Base-by-base conservation (phyloP, 1,284 basidiomycete genomes). In the Papiliotrema flavescens region DNA sequence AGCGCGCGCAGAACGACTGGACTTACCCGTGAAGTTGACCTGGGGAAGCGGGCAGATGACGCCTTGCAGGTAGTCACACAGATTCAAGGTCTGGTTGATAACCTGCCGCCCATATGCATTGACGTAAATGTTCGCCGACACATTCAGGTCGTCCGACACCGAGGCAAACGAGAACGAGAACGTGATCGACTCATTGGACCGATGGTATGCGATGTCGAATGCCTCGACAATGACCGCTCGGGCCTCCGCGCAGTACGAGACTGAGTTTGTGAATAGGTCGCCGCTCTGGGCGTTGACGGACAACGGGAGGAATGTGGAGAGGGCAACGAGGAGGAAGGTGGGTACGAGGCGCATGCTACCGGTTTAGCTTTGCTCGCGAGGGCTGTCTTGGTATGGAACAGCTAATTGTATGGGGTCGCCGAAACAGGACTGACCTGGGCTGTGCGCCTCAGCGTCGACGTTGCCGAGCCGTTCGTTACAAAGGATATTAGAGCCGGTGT, bases 21-120 rank as follows among this genome's bases (percentile, higher is more conserved):
- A 69, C 74, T 61, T 54, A 52, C 90, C 90, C 20, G 84, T 85
- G 69, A 95, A 91, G 67, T 90, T 88, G 79, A 90, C 88, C 65
- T 83, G 81, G 1, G 91, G 91, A 2, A 95, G 80, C 0, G 91
- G 90, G 70, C 92, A 96, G 13, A 95, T 79, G n/a, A 85, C 85
- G 35, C 89, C 89, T 55, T 78, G 73, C 26, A 93, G 80, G 41
- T 89, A 80, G 52, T 78, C 78, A 79, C 92, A 95, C 32, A 95
- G 65, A 56, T 79, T 63, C 60, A 93, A 75, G 17, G 88, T 88
- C 61, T 86, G 67, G 69, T 94, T 94, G 64, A 92, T 65, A 14
- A 86, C 82, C 40, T 84, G 80, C 71, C 84, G 83, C 55, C 90
- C 91, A 64, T 94, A 95, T 20, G 86, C 86, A 59, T 89, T 88